Evolutionary conservation across 371 early-diverging fungal species (phyloP).

Genomic region (Rhizopus sp.): DNA sequence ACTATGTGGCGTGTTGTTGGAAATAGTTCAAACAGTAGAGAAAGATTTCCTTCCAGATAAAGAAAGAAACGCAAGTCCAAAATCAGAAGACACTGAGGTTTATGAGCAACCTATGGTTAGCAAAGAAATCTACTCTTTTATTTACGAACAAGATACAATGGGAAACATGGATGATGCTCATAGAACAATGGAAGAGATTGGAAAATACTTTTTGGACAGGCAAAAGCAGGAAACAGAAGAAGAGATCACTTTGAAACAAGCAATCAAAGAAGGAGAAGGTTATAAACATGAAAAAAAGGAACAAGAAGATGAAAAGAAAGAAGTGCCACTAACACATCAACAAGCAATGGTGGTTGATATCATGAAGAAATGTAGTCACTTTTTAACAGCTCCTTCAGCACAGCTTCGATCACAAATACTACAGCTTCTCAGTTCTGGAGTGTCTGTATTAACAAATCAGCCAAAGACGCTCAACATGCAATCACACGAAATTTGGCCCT

Average conservation of each 20-base stretch:
- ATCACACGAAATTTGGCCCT: constrained; percentile 59
- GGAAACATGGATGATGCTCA: constrained; percentile 5
- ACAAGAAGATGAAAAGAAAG: constrained; percentile 11
- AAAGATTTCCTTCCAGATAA: background rate
- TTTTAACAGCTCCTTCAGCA: constrained; percentile 54
- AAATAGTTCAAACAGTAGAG: constrained; percentile 37
- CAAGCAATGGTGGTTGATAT: constrained; percentile 42
- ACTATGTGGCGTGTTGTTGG: constrained; percentile 45
- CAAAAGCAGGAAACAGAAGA: constrained; percentile 31
- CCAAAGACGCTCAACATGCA: constrained; percentile 47
- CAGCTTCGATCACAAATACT: constrained; percentile 53
- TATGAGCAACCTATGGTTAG: constrained; percentile 16
- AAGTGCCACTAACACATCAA: constrained; percentile 30
- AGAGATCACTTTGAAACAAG: constrained; percentile 21
- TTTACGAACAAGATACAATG: constrained; percentile 8
- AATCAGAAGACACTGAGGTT: background rate
- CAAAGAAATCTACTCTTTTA: constrained; percentile 28
- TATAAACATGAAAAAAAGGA: constrained; percentile 6
- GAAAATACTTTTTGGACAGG: constrained; percentile 44
- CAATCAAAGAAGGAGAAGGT: constrained; percentile 15
- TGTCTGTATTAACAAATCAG: constrained; percentile 32
- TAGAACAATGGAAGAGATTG: constrained; percentile 45
- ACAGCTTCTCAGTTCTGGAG: constrained; percentile 36
- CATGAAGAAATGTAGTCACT: constrained; percentile 48
- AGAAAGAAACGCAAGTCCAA: background rate